Percentiles rank a stretch among this genome's conserved stretches.
Conservation (phyloP, 163 green algal species). For the Scenedesmus sp. region DNA sequence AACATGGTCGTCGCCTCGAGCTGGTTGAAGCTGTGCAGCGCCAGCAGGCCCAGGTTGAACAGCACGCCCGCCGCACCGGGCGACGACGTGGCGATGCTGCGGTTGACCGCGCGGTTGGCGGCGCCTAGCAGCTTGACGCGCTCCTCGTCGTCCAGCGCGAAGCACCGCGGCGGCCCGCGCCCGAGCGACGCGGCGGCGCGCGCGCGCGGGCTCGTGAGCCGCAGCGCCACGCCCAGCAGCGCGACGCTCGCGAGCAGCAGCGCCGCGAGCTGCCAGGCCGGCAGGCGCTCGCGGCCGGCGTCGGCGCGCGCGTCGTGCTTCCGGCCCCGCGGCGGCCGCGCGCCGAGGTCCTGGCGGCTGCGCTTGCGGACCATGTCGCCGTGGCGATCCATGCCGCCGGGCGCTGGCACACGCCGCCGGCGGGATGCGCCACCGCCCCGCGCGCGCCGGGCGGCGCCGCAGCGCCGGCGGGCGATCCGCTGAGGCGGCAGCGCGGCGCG, state of each 20-base stretch:
- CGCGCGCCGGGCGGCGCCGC: too few species aligned
- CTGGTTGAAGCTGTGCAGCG: constrained; percentile 34
- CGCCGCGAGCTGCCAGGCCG: constrained; percentile 16
- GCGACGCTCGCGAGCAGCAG: not conserved
- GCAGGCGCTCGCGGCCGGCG: too few species aligned
- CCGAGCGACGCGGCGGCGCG: constrained; percentile 2
- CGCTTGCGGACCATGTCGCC: too few species aligned
- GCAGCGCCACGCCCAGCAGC: constrained; percentile 4
- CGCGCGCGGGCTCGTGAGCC: not conserved
- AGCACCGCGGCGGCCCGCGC: not conserved
- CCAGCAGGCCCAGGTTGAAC: constrained; percentile 41
- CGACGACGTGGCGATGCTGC: not conserved
- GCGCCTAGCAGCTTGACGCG: constrained; percentile 19
- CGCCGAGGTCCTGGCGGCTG: too few species aligned
- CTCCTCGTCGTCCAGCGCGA: constrained; percentile 22
- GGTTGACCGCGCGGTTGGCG: constrained; percentile 6
- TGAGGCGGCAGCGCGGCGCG: too few species aligned
- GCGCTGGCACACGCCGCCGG: too few species aligned
- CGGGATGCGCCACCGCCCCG: too few species aligned
- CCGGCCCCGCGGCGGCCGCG: too few species aligned
- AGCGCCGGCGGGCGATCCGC: too few species aligned
- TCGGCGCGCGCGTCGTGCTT: too few species aligned
- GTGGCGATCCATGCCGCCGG: too few species aligned
- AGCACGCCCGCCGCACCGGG: constrained; percentile 6
- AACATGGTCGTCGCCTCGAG: constrained; percentile 22